Percentiles rank a stretch among this genome's conserved stretches.
Conservation (phyloP, 2,329 filamentous ascomycete genomes). For the Colletotrichum karsti region DNA sequence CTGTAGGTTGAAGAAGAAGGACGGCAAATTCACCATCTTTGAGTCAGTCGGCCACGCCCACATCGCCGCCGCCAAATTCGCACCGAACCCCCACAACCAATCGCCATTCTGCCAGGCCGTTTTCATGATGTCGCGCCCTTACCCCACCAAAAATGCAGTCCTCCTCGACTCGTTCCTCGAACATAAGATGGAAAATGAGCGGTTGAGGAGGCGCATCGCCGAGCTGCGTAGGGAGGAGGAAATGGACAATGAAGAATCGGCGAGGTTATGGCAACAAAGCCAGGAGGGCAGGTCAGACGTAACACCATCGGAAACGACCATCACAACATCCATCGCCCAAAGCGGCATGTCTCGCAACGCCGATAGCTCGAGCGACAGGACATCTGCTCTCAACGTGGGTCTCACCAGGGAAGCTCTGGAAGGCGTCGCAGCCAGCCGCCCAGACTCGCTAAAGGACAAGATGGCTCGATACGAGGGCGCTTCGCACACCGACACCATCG, state of each 20-base stretch:
- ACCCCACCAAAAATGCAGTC: constrained; percentile 86
- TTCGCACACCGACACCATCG: constrained; percentile 85
- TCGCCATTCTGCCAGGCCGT: constrained; percentile 84
- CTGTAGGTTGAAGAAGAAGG: constrained; percentile 81
- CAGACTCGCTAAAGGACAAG: constrained; percentile 84
- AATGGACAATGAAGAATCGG: constrained; percentile 76
- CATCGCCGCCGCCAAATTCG: constrained; percentile 74
- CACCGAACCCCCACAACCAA: constrained; percentile 69
- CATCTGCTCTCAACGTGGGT: constrained; percentile 66
- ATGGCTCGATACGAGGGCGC: constrained; percentile 83
- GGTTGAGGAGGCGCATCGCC: constrained; percentile 82
- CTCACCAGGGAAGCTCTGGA: constrained; percentile 85
- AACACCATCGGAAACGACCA: constrained; percentile 56
- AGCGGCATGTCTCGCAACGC: constrained; percentile 45
- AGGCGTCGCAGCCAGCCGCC: constrained; percentile 70
- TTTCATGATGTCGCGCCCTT: constrained; percentile 91
- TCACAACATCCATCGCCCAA: constrained; percentile 41
- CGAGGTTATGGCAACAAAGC: constrained; percentile 67
- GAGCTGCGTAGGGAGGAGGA: constrained; percentile 87
- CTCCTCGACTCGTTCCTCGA: constrained; percentile 93
- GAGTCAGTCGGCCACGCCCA: constrained; percentile 95
- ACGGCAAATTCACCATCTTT: constrained; percentile 80
- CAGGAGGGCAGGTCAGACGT: constrained; percentile 65
- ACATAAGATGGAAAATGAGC: constrained; percentile 96
- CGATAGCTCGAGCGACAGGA: constrained; percentile 74